phyloP scores from a whole-genome alignment of 352 stramenopile genomes.

The Pythium insidiosum region DNA sequence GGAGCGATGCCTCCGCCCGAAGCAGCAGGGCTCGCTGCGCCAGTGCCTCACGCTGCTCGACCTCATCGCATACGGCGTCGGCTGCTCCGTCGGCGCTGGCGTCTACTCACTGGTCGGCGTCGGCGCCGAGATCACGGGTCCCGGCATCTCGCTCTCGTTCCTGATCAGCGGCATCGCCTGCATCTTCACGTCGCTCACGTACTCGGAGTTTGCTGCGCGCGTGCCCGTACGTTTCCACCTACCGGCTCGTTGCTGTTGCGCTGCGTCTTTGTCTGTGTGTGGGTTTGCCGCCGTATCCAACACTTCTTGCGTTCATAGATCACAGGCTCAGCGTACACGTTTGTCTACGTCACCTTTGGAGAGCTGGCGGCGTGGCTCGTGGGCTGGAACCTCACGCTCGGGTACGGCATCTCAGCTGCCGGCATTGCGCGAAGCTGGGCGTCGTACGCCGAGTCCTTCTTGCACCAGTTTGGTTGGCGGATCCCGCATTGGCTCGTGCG shows the following conservation, averaged over 20 bases:
- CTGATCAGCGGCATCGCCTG: conserved; percentile 81
- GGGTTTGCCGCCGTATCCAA: background rate
- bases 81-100: conserved; percentile 88
- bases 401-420: conserved; percentile 88
- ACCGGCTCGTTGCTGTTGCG: background rate
- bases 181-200: conserved; percentile 89
- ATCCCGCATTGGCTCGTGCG: conserved; percentile 62
- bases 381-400: conserved; percentile 90
- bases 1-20: conserved; percentile 26
- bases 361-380: conserved; percentile 87
- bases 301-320: conserved; percentile 27
- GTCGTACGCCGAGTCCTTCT: conserved; percentile 76
- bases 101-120: conserved; percentile 89
- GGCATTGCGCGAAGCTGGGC: conserved; percentile 89
- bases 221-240: conserved; percentile 45
- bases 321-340: conserved; percentile 87
- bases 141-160: conserved; percentile 88
- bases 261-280: background rate
- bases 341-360: conserved; percentile 84
- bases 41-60: conserved; percentile 70
- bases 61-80: conserved; percentile 85
- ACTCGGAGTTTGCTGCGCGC: conserved; percentile 85
- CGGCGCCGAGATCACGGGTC: conserved; percentile 76
- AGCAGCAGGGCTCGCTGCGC: conserved; percentile 30
- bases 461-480: conserved; percentile 60